Evolutionary conservation across 1,284 basidiomycete species (phyloP), one percentile per base, ranked within the genome.

Genomic region (Ceratobasidium sp.): DNA sequence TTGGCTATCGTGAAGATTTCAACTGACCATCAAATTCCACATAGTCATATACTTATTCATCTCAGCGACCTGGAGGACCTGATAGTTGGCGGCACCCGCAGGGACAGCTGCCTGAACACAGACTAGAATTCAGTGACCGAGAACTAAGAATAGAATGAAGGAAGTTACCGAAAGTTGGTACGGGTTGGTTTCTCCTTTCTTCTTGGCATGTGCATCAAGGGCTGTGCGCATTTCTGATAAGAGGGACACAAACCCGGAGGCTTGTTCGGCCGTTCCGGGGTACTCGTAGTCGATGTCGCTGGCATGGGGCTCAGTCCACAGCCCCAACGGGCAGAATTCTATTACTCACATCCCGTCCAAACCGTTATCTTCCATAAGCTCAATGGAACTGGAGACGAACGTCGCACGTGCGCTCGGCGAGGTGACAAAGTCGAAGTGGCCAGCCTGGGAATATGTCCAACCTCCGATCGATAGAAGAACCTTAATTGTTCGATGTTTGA

Each of bases 401-500:
- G 73, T 77, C 25, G 74, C 72, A 7, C 83, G 78, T 72, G 79
- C 78, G 0, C 50, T 58, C 1, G 76, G 58, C 32, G 78, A 69
- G 15, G 69, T 64, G n/a, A 70, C 57, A 32, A 67, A 69, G 35
- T 68, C 52, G 56, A 70, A 69, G 25, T 69, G 56, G 4, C 68
- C 69, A 25, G 43, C 53, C 43, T 68, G 70, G 15, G 68, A 70
- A 29, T 69, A 71, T 2, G 68, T 73, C 70, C 60, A 71, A 1
- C 58, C 80, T 10, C 80, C 80, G 43, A 81, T 80, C 1, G 78
- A 79, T 22, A 81, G 73, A 22, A 80, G 71, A 5, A 81, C 76
- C 70, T 80, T 80, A 31, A 81, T 73, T 75, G 91, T 88, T 42
- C 91, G 83, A 75, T 93, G 84, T 68, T 82, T 77, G 72, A 92